Base-by-base conservation (phyloP, 495 filamentous ascomycete genomes). In the Evansstolkia leycettana region DNA sequence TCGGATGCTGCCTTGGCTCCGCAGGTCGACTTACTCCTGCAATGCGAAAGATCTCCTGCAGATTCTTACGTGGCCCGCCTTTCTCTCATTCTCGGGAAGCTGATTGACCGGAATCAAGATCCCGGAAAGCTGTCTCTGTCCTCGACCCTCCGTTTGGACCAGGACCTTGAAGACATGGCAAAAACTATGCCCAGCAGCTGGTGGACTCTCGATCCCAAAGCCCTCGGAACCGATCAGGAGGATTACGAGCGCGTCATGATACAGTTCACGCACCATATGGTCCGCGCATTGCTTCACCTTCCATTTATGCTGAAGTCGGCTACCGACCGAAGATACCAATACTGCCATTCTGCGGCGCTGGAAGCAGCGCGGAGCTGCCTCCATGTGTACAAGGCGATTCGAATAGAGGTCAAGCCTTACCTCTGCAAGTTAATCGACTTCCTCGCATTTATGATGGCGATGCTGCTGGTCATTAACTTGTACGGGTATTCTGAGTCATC, bases 341-440 rank as follows among this genome's bases (percentile, higher is more conserved):
- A 56, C 36, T 64, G 53, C 37, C 54, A 58, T 12, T 46, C 43
- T 5, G 58, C 52, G 17, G 64, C 71, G 7, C 39, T 76, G 2
- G 57, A 68, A 28, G 60, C 67, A 4, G 57, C 72, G 4, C 51
- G 69, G n/a, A 55, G 63, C 25, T 55, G 65, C 20, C 48, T 75
- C 10, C 41, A 34, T 2, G 31, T 56, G 6, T 76, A 69, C 43
- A 60, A 58, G 26, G 36, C 47, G 2, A 39, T 75, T 11, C 65
- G 71, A 20, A 36, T 51, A 4, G 48, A 40, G 5, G 47, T 45
- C 8, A 48, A 51, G 17, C 53, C 60, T 11, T 64, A 61, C 38
- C 39, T 65, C 19, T 73, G 72, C 54, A 71, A 74, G 31, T 44
- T 70, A 12, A 50, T 67, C 15, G 72, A 76, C 40, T 76, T 74